phyloP scores from a whole-genome alignment of 1,139 yeast genomes.

The Saccharomyces pastorianus region DNA sequence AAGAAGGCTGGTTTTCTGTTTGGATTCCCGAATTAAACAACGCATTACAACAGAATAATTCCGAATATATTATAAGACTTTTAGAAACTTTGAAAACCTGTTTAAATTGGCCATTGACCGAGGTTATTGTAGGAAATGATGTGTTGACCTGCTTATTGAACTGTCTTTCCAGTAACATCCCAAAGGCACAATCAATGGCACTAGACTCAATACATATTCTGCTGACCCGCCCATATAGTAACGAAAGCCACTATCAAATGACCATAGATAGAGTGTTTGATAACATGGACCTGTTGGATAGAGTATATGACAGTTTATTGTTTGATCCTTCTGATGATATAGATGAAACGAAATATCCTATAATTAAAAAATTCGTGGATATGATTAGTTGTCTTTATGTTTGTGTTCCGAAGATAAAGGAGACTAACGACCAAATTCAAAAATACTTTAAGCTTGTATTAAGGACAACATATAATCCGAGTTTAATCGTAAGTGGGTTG shows the following conservation, averaged over 20 bases:
- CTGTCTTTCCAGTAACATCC: conserved; percentile 53
- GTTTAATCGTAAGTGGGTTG: conserved; percentile 83
- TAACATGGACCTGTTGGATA: conserved; percentile 59
- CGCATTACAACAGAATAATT: conserved; percentile 37
- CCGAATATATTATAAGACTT: conserved; percentile 51
- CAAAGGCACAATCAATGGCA: conserved; percentile 70
- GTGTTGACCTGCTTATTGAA: conserved; percentile 56
- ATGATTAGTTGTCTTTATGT: conserved; percentile 85
- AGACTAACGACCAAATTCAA: conserved; percentile 28
- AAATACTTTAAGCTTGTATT: conserved; percentile 68
- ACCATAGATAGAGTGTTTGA: conserved; percentile 75
- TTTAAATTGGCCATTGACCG: conserved; percentile 82
- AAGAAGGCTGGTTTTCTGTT: conserved; percentile 81
- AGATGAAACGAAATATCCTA: conserved; percentile 70
- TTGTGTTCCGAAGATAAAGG: conserved; percentile 32
- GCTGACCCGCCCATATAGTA: conserved; percentile 70
- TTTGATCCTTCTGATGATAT: conserved; percentile 62
- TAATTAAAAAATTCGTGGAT: conserved; percentile 83
- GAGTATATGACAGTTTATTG: conserved; percentile 54
- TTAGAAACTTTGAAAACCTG: conserved; percentile 83
- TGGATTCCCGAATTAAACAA: conserved; percentile 66
- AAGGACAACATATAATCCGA: conserved; percentile 73
- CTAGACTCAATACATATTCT: conserved; percentile 86
- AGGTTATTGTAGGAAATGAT: conserved; percentile 59
- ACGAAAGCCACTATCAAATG: conserved; percentile 64